Evolutionary conservation across 352 stramenopile species (phyloP), one percentile per base, ranked within the genome.

Genomic region (Phytophthora sojae): DNA sequence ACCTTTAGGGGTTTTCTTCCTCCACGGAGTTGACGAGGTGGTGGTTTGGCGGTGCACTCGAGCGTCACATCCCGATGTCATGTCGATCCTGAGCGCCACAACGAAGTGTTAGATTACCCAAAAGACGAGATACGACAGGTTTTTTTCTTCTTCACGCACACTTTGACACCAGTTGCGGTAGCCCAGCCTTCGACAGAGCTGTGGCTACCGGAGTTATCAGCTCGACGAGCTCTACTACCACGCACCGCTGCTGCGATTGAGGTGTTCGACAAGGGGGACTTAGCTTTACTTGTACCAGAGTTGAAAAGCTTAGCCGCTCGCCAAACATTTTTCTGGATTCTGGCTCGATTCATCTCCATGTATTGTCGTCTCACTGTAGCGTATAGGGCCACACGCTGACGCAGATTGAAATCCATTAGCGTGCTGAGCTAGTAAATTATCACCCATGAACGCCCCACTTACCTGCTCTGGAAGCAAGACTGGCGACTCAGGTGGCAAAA

Each of bases 311-410:
- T 49, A 53, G 37, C 11, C 25, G 30, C 39, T 56, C 21, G 26
- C 51, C 29, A 58, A 37, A 57, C 44, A 17, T 55, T 64, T 32
- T 19, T 76, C 47, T 81, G 61, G 15, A 25, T 23, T 39, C 61
- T 64, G 14, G 61, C 60, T 32, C 85, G 76, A 64, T 89, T 83
- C 37, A 75, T 71, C 19, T 83, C 76, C 85, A 93, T 93, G 69
- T 86, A 93, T 23, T 79, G 72, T 4, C 80, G 82, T 7, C 83
- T 76, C 21, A 91, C 85, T 12, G 72, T 76, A 3, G 80, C 74
- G 52, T 85, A 90, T 25, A 93, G 35, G 29, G 77, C 69, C 11
- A 78, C 59, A 19, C 83, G 85, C 85, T 90, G 49, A 32, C 45
- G 19, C 11, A 74, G 9, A 4, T 26, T 11, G 8, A 66, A 7